phyloP scores from a whole-genome alignment of 345 rosid genomes.

The Gossypium sturtianum region DNA sequence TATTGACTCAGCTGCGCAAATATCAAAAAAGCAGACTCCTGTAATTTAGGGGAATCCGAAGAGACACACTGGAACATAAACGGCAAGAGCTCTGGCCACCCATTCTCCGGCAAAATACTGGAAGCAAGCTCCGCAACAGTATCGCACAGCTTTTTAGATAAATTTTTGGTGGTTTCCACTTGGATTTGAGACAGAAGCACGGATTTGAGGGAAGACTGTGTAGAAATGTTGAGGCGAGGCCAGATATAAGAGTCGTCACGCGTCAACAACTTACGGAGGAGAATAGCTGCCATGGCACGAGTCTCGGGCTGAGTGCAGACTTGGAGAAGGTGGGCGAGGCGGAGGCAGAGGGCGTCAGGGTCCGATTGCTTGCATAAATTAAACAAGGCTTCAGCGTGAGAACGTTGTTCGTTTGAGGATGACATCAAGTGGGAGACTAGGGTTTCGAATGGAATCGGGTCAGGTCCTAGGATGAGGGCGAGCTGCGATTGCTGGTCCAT shows the following conservation, averaged over 20 bases:
- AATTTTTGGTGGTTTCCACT: conserved; percentile 69
- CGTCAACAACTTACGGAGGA: conserved; percentile 87
- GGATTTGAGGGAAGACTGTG: conserved; percentile 84
- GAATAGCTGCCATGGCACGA: conserved; percentile 93
- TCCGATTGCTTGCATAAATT: conserved; percentile 84
- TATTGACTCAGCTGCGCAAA: conserved; percentile 91
- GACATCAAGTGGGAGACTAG: conserved; percentile 90
- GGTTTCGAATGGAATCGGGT: conserved; percentile 74
- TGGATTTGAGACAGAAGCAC: conserved; percentile 68
- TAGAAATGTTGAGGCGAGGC: conserved; percentile 63
- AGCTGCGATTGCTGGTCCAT: conserved; percentile 93
- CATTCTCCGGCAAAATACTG: conserved; percentile 69
- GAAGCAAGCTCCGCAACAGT: conserved; percentile 95
- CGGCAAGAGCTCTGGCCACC: conserved; percentile 95
- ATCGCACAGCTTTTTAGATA: conserved; percentile 83
- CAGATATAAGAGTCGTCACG: conserved; percentile 87
- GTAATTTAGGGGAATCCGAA: conserved; percentile 67
- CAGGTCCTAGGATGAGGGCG: conserved; percentile 74
- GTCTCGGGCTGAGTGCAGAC: conserved; percentile 63
- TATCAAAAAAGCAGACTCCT: conserved; percentile 87
- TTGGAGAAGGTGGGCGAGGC: conserved; percentile 82
- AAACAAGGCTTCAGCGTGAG: conserved; percentile 77
- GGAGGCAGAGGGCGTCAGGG: conserved; percentile 79
- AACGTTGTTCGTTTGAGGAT: conserved; percentile 87
- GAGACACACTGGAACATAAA: conserved; percentile 93